Evolutionary conservation across 208 protist genomes (phyloP), one percentile per base, ranked within the genome.

Genomic region (Acanthamoeba sp.): DNA sequence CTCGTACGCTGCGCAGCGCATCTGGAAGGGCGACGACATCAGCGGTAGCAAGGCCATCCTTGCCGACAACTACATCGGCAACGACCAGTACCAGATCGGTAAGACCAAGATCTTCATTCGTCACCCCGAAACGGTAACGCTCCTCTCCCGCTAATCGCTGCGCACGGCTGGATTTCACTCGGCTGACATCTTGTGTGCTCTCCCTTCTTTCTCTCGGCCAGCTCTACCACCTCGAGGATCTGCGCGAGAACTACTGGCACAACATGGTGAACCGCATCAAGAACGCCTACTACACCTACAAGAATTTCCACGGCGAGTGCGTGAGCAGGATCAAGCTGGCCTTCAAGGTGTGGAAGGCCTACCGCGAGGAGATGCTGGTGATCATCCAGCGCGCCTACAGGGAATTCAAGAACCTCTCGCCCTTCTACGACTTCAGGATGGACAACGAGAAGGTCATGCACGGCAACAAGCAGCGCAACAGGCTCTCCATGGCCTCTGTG

Each of bases 51-150:
- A 96, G 85, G 96, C 96, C 32, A 97, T 98, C 87, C 93, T 98
- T 20, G 71, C 96, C 16, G 96, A 97, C 90, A 82, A 92, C 32
- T 94, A 95, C 59, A 59, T 97, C 1, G 94, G 98, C 92, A 95
- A 95, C 96, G 96, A 96, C 29, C 95, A 97, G 93, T 98, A 96
- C 80, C 97, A 98, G 93, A 93, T 99, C 24, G 99, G 99, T 50
- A 94, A 95, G 42, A 98, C 97, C 42, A 99, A 99, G 88, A 94
- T 99, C 48, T 99, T 99, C 93, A 98, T 99, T 52, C 97, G 98
- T 52, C 97, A 98, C 80, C 98, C 98, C 38, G 96, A 98, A 64
- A 98, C 98, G 91, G 95, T 96, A 55, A 4, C 40, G 10, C 29
- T 98, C 96, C 96, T 95, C 20, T 87, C n/a, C 16, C 45, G 85